Percentiles rank a stretch among this genome's conserved stretches.
Conservation (phyloP, 129 eudicot genomes). For the Helianthus tuberosus region DNA sequence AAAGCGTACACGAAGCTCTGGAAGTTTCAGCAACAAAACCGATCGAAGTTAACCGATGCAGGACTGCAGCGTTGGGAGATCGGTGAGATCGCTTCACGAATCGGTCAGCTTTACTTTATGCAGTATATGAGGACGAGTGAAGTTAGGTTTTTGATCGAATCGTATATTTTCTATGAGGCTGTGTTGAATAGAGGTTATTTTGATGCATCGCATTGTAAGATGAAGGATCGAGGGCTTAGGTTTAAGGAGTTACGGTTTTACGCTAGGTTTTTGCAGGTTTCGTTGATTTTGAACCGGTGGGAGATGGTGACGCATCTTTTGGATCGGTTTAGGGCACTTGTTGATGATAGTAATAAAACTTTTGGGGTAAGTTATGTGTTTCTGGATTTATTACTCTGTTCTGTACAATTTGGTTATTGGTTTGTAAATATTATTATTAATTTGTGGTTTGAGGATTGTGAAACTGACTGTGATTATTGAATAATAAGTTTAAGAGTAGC, state of each 20-base stretch:
- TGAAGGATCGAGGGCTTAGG: constrained; percentile 71
- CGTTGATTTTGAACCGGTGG: constrained; percentile 69
- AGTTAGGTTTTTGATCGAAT: constrained; percentile 76
- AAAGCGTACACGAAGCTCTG: constrained; percentile 84
- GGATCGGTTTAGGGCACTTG: constrained; percentile 68
- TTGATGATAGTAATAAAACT: constrained; percentile 62
- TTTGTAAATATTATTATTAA: neutral
- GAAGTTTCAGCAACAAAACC: constrained; percentile 82
- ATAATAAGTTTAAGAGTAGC: neutral
- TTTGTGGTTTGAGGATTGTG: neutral
- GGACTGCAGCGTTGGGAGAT: constrained; percentile 93
- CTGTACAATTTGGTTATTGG: neutral
- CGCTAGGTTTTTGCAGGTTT: constrained; percentile 92
- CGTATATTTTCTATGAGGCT: constrained; percentile 92
- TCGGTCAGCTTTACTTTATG: constrained; percentile 82
- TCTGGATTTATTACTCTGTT: neutral
- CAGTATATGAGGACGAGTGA: constrained; percentile 98
- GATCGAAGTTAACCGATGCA: constrained; percentile 52
- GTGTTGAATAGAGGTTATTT: constrained; percentile 67
- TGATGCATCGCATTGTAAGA: constrained; percentile 38
- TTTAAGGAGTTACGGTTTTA: constrained; percentile 96
- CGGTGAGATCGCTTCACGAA: constrained; percentile 98
- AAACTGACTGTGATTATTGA: neutral
- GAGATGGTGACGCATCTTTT: constrained; percentile 68
- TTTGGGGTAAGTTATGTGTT: constrained; percentile 58